Conservation (phyloP, 106 monocot genomes). For the Vanilla planifolia region DNA sequence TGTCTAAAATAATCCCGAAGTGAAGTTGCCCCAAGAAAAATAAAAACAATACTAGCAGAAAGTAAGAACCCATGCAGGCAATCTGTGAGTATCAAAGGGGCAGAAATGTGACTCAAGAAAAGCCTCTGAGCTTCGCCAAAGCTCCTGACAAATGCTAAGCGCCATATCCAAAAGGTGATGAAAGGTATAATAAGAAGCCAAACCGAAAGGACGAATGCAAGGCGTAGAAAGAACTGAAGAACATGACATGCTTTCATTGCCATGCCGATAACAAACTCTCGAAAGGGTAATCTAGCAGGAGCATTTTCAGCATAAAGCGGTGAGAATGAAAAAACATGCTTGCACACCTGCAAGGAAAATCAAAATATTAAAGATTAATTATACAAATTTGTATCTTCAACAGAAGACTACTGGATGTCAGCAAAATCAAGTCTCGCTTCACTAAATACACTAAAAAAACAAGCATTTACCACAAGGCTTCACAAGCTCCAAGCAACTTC, state of each 20-base stretch:
- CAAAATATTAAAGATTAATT: background rate
- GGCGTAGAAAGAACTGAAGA: slow-evolving; percentile 83
- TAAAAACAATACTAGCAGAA: slow-evolving; percentile 95
- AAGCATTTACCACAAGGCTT: no score
- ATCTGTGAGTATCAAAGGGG: slow-evolving; percentile 81
- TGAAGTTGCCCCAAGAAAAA: slow-evolving; percentile 98
- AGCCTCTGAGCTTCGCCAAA: slow-evolving; percentile 89
- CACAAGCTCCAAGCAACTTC: no score
- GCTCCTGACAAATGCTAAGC: slow-evolving; percentile 88
- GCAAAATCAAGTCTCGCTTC: no score
- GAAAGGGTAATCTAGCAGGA: slow-evolving; percentile 85
- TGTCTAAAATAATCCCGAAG: slow-evolving; percentile 96
- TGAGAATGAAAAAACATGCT: slow-evolving; percentile 95
- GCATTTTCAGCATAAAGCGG: slow-evolving; percentile 96
- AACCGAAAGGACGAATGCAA: slow-evolving; percentile 94
- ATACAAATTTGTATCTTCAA: background rate
- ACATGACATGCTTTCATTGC: slow-evolving; percentile 89
- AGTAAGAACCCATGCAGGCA: slow-evolving; percentile 95
- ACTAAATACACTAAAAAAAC: no score
- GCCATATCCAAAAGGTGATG: slow-evolving; percentile 99
- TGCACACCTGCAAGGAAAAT: slow-evolving; percentile 68
- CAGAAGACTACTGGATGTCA: no score
- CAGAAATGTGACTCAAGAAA: slow-evolving; percentile 79
- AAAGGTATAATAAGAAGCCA: slow-evolving; percentile 99
- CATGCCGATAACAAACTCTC: slow-evolving; percentile 90